Base-by-base conservation (phyloP, 2,329 filamentous ascomycete species). In the Teratosphaeriaceae sp. region DNA sequence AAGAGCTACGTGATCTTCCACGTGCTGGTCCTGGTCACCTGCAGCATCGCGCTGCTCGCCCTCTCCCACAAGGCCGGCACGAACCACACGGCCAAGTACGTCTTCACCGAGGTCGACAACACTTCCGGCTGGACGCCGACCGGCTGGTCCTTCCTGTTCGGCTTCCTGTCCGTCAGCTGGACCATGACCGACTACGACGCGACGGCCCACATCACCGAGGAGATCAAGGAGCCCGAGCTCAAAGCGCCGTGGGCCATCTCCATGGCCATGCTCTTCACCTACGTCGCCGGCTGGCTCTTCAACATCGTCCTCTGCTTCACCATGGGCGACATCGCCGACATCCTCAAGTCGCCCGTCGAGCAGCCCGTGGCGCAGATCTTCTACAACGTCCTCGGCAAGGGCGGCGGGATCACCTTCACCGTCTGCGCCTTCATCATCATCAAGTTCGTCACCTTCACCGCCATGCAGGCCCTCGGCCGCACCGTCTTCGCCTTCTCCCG, bases 141-240 rank as follows among this genome's bases (percentile, higher is more conserved):
- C 2, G 75, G 75, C 18, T 78, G 73, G 57, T 73, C 72, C 2
- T 79, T 76, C 55, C 55, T 78, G n/a, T 78, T 79, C 46, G 76
- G 76, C n/a, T 78, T 78, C 55, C 62, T 80, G 20, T 75, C 72
- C 2, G 76, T 77, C 27, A 71, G 70, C 16, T 80, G 76, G 76
- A 78, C 74, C 42, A 79, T 79, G 75, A 79, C 74, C 3, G 71
- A 74, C 52, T 75, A 74, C 54, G 73, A 71, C 54, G 67, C 66
- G 37, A 67, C 67, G 5, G 67, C 66, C 0, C 65, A 66, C 13
- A 65, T 68, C 52, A 75, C 76, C 40, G 74, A 78, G 54, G 74
- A 78, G 50, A 73, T 76, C 44, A 53, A 64, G 48, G 57, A 75
- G 44, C 71, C 72, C 3, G 72, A 73, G 45, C 58, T 69, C 51